Evolutionary conservation across 139 green algal genomes (phyloP), one percentile per base, ranked within the genome.

Genomic region (Bryopsis sp.): DNA sequence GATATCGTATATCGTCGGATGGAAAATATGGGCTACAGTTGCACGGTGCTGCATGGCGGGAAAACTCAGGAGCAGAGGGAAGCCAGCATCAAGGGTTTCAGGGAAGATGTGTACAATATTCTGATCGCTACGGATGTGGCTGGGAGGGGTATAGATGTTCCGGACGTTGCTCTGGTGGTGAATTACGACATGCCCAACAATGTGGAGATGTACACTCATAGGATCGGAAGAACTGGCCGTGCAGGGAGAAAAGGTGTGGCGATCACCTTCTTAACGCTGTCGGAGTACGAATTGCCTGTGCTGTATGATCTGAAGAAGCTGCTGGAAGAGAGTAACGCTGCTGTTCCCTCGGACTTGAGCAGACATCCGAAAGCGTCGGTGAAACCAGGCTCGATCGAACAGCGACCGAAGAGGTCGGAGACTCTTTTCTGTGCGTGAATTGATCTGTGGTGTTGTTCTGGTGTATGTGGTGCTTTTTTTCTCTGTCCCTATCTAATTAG

Each of bases 91-190:
- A 84, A 81, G 68, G 91, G 89, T 31, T 98, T 98, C 85, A 75
- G 86, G n/a, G 85, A 90, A 38, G 90, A 87, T 66, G 80, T 81
- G 34, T 96, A 85, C 82, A 94, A 94, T 74, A 81, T 97, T 19
- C 82, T 99, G 26, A 93, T 99, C 63, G 94, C 94, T 28, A 99
- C 94, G 0, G 92, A 99, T 66, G 94, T 99, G 47, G 94, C 94
- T 3, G 94, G 94, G 8, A 88, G 94, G 57, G 94, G 94, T 71
- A 98, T 99, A 61, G 94, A 99, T 71, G 91, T 98, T 31, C 77
- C 84, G 37, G 81, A 90, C 67, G 89, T 98, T 38, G 84, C 86
- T n/a, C 70, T 92, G 39, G 93, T 98, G 11, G 73, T 97, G 66
- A 97, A 98, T 79, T 98, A 97, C 79, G 91, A 97, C 84, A 98